Percentiles rank a stretch among this genome's conserved stretches.
These are phyloP conservation scores for Papiliotrema terrestris DNA, from an alignment of 1,284 basidiomycete genomes.

Conservation along the genomic window DNA sequence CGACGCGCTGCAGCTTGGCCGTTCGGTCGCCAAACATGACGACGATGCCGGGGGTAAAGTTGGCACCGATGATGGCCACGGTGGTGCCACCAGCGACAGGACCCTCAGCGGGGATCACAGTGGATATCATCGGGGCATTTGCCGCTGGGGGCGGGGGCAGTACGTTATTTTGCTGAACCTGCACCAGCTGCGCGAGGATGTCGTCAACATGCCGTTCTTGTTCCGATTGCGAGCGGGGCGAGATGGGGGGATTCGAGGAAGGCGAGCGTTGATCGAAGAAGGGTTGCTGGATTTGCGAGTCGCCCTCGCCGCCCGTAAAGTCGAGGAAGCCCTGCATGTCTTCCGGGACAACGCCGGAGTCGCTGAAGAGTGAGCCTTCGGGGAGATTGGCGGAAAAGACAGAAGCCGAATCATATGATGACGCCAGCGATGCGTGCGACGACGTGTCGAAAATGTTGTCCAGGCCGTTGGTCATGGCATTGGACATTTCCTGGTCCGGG, in stretches of 20 bases:
- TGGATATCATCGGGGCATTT: constrained; percentile 44
- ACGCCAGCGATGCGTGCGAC: constrained; percentile 28
- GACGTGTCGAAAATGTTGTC: constrained; percentile 34
- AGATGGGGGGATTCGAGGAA: constrained; percentile 3
- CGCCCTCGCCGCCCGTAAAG: constrained; percentile 36
- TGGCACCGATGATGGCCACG: constrained; percentile 86
- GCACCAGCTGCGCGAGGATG: constrained; percentile 11
- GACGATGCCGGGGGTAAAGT: constrained; percentile 62
- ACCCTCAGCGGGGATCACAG: constrained; percentile 83
- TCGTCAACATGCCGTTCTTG: constrained; percentile 16
- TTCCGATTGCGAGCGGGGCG: constrained; percentile 13
- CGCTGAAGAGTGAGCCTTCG: constrained; percentile 33
- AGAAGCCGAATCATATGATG: constrained; percentile 32
- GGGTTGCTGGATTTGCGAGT: constrained; percentile 10
- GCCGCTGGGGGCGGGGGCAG: neutral
- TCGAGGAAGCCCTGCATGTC: constrained; percentile 40
- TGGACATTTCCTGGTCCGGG: constrained; percentile 18
- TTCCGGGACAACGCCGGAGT: constrained; percentile 35
- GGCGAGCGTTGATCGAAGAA: constrained; percentile 5
- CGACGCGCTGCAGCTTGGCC: constrained; percentile 53
- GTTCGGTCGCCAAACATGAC: constrained; percentile 83
- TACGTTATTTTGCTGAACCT: constrained; percentile 5
- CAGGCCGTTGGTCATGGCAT: constrained; percentile 25
- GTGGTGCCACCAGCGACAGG: constrained; percentile 92
- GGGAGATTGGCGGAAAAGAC: constrained; percentile 28